Conservation (phyloP, 1,284 basidiomycete genomes). For the Austropuccinia psidii region DNA sequence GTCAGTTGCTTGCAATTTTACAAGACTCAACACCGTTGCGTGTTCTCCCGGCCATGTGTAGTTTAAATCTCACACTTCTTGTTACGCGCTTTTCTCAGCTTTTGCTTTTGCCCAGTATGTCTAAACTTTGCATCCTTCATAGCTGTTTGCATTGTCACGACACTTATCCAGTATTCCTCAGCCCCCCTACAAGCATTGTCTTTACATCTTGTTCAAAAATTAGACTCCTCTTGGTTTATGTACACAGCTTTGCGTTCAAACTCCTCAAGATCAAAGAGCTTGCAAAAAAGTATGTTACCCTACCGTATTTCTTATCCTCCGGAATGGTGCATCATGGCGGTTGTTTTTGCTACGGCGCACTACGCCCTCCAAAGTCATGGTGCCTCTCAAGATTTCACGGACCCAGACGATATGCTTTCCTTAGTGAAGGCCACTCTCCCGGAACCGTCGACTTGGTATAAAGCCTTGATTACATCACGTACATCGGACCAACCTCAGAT, state of each 20-base stretch:
- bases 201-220: neutral
- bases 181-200: neutral
- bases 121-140: neutral
- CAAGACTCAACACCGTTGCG: neutral
- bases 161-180: neutral
- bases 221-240: neutral
- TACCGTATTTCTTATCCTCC: slow-evolving; percentile 14
- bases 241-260: no score
- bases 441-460: neutral
- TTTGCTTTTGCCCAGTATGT: slow-evolving; percentile 22
- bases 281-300: no score
- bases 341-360: slow-evolving; percentile 9
- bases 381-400: neutral
- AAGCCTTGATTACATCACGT: neutral
- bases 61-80: neutral
- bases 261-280: no score
- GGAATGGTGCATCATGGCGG: slow-evolving; percentile 23
- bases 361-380: neutral
- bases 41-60: neutral
- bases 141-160: neutral
- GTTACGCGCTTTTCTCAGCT: slow-evolving; percentile 17
- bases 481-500: neutral
- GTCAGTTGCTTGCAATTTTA: slow-evolving; percentile 6
- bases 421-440: neutral
- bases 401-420: neutral